These are phyloP conservation scores for Pascua guehoae DNA, from an alignment of 1,284 basidiomycete species.

Conservation along the genomic window DNA sequence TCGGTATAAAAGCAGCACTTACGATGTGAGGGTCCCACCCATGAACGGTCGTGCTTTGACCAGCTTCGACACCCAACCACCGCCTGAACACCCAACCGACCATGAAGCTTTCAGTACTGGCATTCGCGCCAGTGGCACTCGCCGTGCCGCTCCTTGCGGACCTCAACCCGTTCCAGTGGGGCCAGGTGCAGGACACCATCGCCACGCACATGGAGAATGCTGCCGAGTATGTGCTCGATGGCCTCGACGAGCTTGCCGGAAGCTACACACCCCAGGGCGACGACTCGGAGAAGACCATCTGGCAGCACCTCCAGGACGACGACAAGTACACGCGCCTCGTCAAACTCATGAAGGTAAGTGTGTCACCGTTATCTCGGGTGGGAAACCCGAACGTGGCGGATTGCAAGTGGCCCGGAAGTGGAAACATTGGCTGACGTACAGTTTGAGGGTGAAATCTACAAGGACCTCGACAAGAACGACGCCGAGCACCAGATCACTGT, in stretches of 20 bases:
- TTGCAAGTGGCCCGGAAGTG: no score
- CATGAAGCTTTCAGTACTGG: background rate
- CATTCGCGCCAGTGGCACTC: background rate
- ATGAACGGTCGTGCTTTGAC: no score
- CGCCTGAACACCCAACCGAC: background rate
- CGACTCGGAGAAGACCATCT: conserved; percentile 41
- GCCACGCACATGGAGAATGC: background rate
- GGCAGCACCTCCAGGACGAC: conserved; percentile 43
- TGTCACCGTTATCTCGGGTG: background rate
- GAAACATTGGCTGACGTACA: conserved; percentile 5
- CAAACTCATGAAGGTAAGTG: conserved; percentile 45
- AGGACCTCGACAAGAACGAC: conserved; percentile 40
- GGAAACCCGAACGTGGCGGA: no score
- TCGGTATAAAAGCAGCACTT: no score
- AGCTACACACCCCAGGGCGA: conserved; percentile 7
- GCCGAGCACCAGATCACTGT: conserved; percentile 45
- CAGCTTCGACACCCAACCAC: no score
- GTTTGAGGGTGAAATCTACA: conserved; percentile 38
- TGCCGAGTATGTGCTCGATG: background rate
- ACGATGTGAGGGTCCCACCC: no score
- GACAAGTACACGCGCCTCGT: conserved; percentile 45
- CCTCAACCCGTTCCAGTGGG: background rate
- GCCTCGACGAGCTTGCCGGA: background rate
- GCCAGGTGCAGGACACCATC: background rate
- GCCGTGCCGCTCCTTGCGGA: background rate